These are phyloP conservation scores for Acanthamoeba lugdunensis DNA, from an alignment of 208 protist species.

Conservation along the genomic window DNA sequence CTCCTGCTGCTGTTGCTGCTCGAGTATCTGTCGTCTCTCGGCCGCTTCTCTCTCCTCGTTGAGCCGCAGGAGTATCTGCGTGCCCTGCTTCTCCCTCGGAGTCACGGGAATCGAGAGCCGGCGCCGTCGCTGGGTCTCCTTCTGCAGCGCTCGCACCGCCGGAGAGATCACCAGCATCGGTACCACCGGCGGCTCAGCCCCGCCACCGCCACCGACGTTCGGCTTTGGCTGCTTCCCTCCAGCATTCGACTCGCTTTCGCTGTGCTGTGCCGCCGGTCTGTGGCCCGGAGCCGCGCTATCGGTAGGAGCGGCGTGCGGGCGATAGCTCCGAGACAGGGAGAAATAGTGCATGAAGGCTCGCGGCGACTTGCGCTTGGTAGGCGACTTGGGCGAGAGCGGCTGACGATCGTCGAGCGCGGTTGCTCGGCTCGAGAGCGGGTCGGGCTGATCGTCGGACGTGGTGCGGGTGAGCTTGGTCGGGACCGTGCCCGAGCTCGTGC, in stretches of 20 bases:
- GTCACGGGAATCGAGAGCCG: conserved; percentile 19
- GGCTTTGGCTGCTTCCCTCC: not conserved
- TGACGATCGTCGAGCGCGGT: too few relatives aligned
- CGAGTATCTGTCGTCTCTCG: too few relatives aligned
- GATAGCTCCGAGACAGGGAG: not conserved
- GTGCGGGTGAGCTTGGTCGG: not conserved
- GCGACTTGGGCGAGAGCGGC: too few relatives aligned
- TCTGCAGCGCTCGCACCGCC: not conserved
- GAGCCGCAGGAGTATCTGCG: not conserved
- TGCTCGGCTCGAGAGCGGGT: too few relatives aligned
- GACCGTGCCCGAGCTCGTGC: not conserved
- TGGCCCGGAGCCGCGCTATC: not conserved
- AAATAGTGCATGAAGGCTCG: not conserved
- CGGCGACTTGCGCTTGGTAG: not conserved
- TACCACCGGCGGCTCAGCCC: not conserved
- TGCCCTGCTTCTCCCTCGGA: conserved; percentile 10
- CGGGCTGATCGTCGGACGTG: not conserved
- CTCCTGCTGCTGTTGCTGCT: not conserved
- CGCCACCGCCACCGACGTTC: not conserved
- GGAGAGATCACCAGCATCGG: not conserved
- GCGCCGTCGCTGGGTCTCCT: not conserved
- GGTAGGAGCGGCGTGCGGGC: too few relatives aligned
- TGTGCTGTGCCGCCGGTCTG: not conserved
- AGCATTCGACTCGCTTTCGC: not conserved
- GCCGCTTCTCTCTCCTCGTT: not conserved